A percentile compares a stretch with the other conserved stretches of the same genome.
Conservation (phyloP, 805 yeast species). For the Schwanniomyces vanrijiae region DNA sequence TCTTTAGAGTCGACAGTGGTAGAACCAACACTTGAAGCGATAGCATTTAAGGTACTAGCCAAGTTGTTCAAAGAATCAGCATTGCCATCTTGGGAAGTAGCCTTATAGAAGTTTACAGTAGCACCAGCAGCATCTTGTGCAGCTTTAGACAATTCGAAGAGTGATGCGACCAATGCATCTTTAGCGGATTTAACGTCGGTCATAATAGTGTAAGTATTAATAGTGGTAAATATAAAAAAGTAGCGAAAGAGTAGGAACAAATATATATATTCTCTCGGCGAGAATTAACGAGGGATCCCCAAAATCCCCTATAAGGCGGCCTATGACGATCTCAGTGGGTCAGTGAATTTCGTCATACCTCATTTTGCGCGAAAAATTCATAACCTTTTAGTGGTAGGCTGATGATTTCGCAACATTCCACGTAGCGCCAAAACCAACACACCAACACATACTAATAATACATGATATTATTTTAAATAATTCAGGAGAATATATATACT, state of each 20-base stretch:
- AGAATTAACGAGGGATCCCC: slow-evolving; percentile 1
- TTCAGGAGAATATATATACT: no score
- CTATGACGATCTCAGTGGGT: not conserved
- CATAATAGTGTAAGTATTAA: slow-evolving; percentile 8
- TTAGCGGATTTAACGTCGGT: slow-evolving; percentile 19
- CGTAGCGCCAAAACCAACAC: not conserved
- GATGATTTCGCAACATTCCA: not conserved
- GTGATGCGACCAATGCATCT: slow-evolving; percentile 58
- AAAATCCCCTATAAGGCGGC: not conserved
- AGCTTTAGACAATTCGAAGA: slow-evolving; percentile 82
- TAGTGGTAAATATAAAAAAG: not conserved
- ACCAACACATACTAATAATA: not conserved
- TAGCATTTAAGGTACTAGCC: slow-evolving; percentile 37
- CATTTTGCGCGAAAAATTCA: not conserved
- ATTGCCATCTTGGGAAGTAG: slow-evolving; percentile 42
- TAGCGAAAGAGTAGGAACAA: not conserved
- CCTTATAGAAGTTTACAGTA: slow-evolving; percentile 71
- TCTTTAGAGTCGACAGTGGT: slow-evolving; percentile 13
- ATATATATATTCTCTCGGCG: not conserved
- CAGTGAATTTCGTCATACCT: not conserved
- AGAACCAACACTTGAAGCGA: slow-evolving; percentile 18
- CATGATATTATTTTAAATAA: no score
- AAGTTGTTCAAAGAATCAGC: slow-evolving; percentile 39
- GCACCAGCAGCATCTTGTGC: slow-evolving; percentile 83
- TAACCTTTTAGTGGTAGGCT: not conserved